Evolutionary conservation across 768 basidiomycete species (phyloP).

Genomic region (Hebeloma cylindrosporum): DNA sequence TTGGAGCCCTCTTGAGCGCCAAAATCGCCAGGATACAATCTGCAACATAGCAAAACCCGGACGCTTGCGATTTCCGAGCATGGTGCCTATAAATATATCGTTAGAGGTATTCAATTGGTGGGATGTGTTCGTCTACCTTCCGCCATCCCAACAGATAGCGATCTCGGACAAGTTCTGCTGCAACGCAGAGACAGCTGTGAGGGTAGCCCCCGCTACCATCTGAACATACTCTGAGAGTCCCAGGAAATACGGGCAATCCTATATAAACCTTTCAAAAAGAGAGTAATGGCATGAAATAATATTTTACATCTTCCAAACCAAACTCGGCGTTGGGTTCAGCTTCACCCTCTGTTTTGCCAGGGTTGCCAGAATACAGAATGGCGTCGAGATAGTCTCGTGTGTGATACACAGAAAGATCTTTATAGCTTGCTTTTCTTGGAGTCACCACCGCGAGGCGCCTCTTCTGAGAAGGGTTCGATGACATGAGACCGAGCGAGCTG

Average conservation of each 20-base stretch:
- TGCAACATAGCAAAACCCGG: conserved; percentile 94
- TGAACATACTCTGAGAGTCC: conserved; percentile 68
- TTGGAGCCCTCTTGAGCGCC: conserved; percentile 48
- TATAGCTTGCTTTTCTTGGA: conserved; percentile 52
- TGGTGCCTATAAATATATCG: conserved; percentile 66
- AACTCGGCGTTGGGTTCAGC: conserved; percentile 37
- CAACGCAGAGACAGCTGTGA: conserved; percentile 70
- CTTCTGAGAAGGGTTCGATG: conserved; percentile 23
- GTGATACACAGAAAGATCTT: conserved; percentile 69
- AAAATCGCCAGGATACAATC: conserved; percentile 85
- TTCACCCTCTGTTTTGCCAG: conserved; percentile 7
- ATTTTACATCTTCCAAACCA: conserved; percentile 43
- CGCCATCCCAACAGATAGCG: conserved; percentile 91
- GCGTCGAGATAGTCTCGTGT: conserved; percentile 68
- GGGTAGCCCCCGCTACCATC: conserved; percentile 72
- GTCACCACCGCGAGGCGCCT: conserved; percentile 46
- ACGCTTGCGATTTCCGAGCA: conserved; percentile 71
- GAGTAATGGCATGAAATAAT: not conserved
- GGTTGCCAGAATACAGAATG: conserved; percentile 41
- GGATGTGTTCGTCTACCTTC: conserved; percentile 53
- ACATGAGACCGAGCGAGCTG: conserved; percentile 50
- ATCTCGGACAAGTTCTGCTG: conserved; percentile 50
- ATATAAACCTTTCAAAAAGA: conserved; percentile 4
- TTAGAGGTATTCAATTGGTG: not conserved
- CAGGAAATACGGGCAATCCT: conserved; percentile 85